Evolutionary conservation across 1,284 basidiomycete genomes (phyloP).

Genomic region (Naganishia albida): DNA sequence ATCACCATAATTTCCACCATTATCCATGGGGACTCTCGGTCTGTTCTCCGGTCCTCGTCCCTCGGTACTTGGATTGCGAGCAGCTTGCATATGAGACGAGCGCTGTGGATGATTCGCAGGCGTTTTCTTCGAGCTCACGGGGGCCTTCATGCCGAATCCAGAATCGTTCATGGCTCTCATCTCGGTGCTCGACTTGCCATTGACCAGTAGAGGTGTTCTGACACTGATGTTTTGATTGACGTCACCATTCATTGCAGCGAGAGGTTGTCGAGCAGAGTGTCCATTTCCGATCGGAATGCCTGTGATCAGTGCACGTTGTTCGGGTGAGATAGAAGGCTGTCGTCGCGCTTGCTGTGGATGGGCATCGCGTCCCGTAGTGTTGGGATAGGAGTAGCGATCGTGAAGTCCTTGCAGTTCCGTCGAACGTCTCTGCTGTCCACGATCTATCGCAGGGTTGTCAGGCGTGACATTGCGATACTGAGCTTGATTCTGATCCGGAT

Average conservation of each 20-base stretch:
- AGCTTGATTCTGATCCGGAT: not conserved
- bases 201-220: constrained; percentile 1
- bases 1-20: constrained; percentile 14
- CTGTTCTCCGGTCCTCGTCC: not conserved
- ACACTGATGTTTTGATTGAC: not conserved
- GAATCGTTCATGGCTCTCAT: constrained; percentile 19
- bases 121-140: not conserved
- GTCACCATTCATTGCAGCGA: not conserved
- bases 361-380: not conserved
- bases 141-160: constrained; percentile 23
- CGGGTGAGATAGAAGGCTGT: constrained; percentile 17
- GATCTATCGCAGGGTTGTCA: not conserved
- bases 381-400: constrained; percentile 5
- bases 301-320: constrained; percentile 14
- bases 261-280: constrained; percentile 11
- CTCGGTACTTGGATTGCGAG: not conserved
- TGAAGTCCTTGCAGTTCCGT: not conserved
- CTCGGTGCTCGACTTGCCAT: constrained; percentile 6
- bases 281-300: not conserved
- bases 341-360: not conserved
- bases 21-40: not conserved
- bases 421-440: not conserved
- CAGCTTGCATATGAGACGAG: not conserved
- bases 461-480: not conserved
- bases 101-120: not conserved